Base-by-base conservation (phyloP, 2,329 filamentous ascomycete species). In the Penicillium sp. region DNA sequence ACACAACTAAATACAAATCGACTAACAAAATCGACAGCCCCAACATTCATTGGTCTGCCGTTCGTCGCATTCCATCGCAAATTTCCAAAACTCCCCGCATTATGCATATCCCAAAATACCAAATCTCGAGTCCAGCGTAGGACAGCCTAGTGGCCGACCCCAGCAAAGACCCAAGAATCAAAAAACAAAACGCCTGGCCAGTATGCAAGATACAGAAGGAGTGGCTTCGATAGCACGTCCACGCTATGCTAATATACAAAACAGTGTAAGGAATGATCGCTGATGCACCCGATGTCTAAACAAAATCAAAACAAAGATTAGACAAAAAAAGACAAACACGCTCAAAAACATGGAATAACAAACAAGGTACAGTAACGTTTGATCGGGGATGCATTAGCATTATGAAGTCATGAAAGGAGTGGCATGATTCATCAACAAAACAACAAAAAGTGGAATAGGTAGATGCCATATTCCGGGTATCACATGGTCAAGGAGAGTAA, bases 361-460 rank as follows among this genome's bases (percentile, higher is more conserved):
- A 30, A 48, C 35, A 18, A 46, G 3, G 28, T 7, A 45, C 38
- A 55, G 14, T 11, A 38, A 28, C 16, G 50, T 55, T 20, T 48
- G 45, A 56, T 52, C 57, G 58, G 59, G 57, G 59, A 60, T 60
- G 54, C 57, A 60, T 48, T 42, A 52, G 40, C 40, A 43, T 43
- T 50, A 52, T 59, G 52, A 55, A 58, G 28, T 59, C 52, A 61
- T 57, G 48, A 61, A 61, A 60, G 59, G 59, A 61, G 47, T 52
- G 59, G 52, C 59, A 60, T 61, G 58, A 58, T 58, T 57, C 58
- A 63, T 68, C 59, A 49, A 23, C 38, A 43, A 61, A 60, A 61
- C 8, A 48, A 55, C 23, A 58, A 54, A 46, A 38, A 51, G 38
- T 47, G 54, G 47, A 56, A 51, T 51, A 50, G 38, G 40, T 20